Evolutionary conservation across 345 rosid species (phyloP), one percentile per base, ranked within the genome.

Genomic region (Eutrema yunnanense): DNA sequence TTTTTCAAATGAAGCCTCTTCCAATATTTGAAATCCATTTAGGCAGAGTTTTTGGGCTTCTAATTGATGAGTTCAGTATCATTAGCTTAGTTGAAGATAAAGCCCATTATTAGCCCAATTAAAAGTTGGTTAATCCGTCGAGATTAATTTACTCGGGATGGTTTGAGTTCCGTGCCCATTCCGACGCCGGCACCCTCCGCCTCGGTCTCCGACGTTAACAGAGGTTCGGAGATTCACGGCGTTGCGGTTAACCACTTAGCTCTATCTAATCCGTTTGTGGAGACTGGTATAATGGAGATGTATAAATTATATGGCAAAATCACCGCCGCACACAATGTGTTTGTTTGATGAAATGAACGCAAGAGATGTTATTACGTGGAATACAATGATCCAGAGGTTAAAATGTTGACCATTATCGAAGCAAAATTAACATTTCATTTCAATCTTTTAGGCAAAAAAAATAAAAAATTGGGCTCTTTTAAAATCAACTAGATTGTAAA

Each of bases 231-330:
- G 78, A 37, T 84, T 71, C 82, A 86, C 37, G 90, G 86, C 37
- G 67, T 79, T 51, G 70, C 51, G 0, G 65, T 58, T 9, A 82
- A 82, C 72, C 53, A 46, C 60, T 80, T 84, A 5, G 75, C 80
- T 51, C 79, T 73, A 38, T 71, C 69, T 0, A 82, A 84, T 73
- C 80, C 81, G 4, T 84, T 87, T 72, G 73, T 86, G 71, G 77
- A 81, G 66, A 83, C 82, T 42, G 79, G 71, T 67, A 60, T 84
- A 62, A 42, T 78, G n/a, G 59, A 74, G 0, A 12, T 84, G 82
- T 85, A 81, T 13, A 34, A 67, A 0, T 62, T 64, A 3, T 84
- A 82, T 48, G 80, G 83, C 37, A 38, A 59, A 71, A 62, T 81
- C 47, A 44, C 34, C 34, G 34, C 5, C 19, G 38, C 38, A 34